Conservation (phyloP, 257 asterid species). For the Ballota nigra region DNA sequence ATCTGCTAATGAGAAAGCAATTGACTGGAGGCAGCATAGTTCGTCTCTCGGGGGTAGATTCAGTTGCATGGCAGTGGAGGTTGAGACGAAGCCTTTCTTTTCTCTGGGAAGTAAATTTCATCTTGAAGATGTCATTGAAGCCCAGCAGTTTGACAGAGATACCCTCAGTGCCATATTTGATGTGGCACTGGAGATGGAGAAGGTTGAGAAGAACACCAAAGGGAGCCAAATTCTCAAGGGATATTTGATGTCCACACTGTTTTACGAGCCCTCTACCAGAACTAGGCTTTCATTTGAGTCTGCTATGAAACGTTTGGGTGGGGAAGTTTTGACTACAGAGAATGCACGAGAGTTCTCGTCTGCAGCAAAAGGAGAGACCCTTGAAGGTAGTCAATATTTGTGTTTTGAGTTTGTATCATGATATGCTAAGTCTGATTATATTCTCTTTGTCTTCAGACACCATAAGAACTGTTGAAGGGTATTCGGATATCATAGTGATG, state of each 20-base stretch:
- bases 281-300: constrained; percentile 98
- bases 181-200: constrained; percentile 91
- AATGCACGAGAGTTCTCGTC: constrained; percentile 96
- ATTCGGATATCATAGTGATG: constrained; percentile 87
- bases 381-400: constrained; percentile 60
- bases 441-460: constrained; percentile 49
- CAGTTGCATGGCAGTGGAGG: constrained; percentile 50
- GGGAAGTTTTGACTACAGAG: constrained; percentile 93
- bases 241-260: constrained; percentile 85
- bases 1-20: constrained; percentile 21
- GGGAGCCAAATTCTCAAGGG: constrained; percentile 81
- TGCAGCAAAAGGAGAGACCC: constrained; percentile 97
- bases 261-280: constrained; percentile 94
- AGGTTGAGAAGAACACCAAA: constrained; percentile 65
- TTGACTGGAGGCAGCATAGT: constrained; percentile 20
- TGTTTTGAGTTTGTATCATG: not conserved
- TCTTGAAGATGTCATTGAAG: constrained; percentile 76
- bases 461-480: constrained; percentile 90
- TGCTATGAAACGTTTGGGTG: constrained; percentile 83
- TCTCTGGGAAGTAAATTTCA: constrained; percentile 56
- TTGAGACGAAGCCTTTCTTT: constrained; percentile 37
- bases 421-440: not conserved
- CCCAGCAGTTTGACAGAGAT: constrained; percentile 86
- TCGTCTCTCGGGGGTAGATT: constrained; percentile 22
- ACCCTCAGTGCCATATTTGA: constrained; percentile 77